Evolutionary conservation across 352 stramenopile genomes (phyloP), one percentile per base, ranked within the genome.

Genomic region (Globisporangium echinulatum): DNA sequence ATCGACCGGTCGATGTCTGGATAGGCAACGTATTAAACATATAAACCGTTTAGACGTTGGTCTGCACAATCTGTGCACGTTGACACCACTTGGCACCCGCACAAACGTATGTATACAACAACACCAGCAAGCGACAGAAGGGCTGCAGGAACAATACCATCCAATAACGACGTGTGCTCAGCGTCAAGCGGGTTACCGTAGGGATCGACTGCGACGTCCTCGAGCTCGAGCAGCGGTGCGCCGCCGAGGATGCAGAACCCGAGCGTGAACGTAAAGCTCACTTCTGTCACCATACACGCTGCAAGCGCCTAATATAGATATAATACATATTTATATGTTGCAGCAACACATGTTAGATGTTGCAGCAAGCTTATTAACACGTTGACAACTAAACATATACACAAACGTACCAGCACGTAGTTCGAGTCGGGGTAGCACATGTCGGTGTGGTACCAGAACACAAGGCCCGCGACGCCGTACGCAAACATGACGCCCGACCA

Each of bases 161-260:
- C 77, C 57, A 92, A 76, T 49, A 92, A 77, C 46, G 77, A 82
- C 62, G 86, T 80, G 63, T 80, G 80, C 77, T 92, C 82, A 77
- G 72, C 82, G 61, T 79, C 64, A 73, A 82, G 57, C 59, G 69
- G 65, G 67, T 86, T 90, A 90, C 82, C 82, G 67, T 87, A 78
- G 64, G 75, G 56, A 53, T 79, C 72, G 43, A 75, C 59, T 19
- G 53, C 36, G 43, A 64, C 69, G 7, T 63, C 47, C 8, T 56
- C 52, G 36, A 67, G 49, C 55, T 75, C 70, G 40, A 80, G 69
- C 8, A 58, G 44, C 17, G 71, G 74, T 17, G 61, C 64, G 48
- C 84, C 75, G 33, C 67, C 66, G 36, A 92, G 54, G 40, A 92
- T 79, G 51, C 82, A 92, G 25, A 90, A 66, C n/a, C 80, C 82